A percentile compares a stretch with the other conserved stretches of the same genome.
phyloP scores from a whole-genome alignment of 1,284 basidiomycete species.

The Paramarasmius palmivorus region DNA sequence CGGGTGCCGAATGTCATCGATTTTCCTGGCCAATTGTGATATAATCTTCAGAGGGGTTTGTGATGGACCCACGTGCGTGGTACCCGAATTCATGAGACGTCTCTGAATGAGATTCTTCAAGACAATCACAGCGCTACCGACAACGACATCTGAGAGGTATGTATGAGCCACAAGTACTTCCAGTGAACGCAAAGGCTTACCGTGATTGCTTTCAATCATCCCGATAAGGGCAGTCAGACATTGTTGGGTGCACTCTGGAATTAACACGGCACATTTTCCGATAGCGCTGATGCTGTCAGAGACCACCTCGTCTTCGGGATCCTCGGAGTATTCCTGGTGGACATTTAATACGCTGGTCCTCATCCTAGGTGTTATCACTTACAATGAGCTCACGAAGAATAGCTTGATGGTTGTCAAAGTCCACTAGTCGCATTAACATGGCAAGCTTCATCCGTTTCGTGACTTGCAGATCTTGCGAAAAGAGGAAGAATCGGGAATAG shows the following conservation, averaged over 20 bases:
- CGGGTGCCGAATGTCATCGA: conserved; percentile 79
- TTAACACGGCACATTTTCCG: conserved; percentile 68
- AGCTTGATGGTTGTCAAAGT: conserved; percentile 64
- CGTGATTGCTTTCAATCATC: conserved; percentile 77
- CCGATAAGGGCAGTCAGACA: conserved; percentile 76
- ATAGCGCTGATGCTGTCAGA: conserved; percentile 75
- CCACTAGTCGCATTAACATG: conserved; percentile 66
- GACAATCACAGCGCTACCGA: conserved; percentile 79
- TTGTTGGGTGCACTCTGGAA: conserved; percentile 68
- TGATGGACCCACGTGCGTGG: conserved; percentile 30
- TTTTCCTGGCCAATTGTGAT: conserved; percentile 67
- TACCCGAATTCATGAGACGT: conserved; percentile 45
- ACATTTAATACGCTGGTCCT: conserved; percentile 27
- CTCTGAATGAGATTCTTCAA: conserved; percentile 81
- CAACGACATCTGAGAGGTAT: conserved; percentile 57
- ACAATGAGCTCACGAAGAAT: conserved; percentile 85
- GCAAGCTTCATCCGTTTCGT: conserved; percentile 77
- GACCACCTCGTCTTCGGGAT: conserved; percentile 70
- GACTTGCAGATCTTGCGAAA: conserved; percentile 61
- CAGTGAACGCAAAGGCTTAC: conserved; percentile 36
- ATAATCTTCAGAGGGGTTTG: conserved; percentile 69
- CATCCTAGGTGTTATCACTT: conserved; percentile 25
- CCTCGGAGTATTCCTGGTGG: conserved; percentile 72
- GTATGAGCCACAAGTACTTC: not conserved
- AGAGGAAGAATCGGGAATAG: conserved; percentile 69